Evolutionary conservation across 495 filamentous ascomycete genomes (phyloP), one percentile per base, ranked within the genome.

Genomic region (Xylaria telfairii): DNA sequence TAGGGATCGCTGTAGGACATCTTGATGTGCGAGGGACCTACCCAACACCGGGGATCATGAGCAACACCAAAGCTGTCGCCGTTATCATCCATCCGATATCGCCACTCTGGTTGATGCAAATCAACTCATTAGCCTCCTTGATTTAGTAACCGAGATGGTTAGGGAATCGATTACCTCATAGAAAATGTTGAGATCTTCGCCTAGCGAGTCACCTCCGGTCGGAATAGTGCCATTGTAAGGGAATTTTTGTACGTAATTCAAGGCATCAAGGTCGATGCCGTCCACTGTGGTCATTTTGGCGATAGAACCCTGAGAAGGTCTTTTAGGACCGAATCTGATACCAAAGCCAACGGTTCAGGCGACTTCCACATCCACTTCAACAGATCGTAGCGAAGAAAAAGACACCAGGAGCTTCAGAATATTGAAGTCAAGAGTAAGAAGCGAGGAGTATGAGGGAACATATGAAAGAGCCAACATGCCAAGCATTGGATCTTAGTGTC

Each of bases 31-130:
- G 37, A n/a, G 12, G 67, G 69, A 78, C 81, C 73, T 77, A 83
- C 77, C 85, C 96, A 79, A 99, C 94, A 73, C 96, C 96, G 13
- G 96, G 96, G 83, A 99, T 96, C 96, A 99, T 99, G 78, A 98
- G 89, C 74, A 99, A 82, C 67, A 99, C 95, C 21, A 99, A 89
- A 19, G 93, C 95, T 12, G 96, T 92, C 13, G 92, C 88, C 8
- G 90, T 92, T 71, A 98, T 86, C 81, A 98, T 90, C 93, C 93
- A 99, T 28, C 93, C 92, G 69, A 97, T 94, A 83, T 98, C 93
- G 71, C 96, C 96, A 67, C 89, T 84, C 91, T 97, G 49, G 47
- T 15, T 26, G 32, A 44, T 24, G 15, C 42, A 75, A 44, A 64
- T 64, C 24, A 12, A 44, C 44, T 62, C 24, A 53, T 44, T 13